Evolutionary conservation across 2,329 filamentous ascomycete species (phyloP).

Genomic region (Botryotinia calthae): DNA sequence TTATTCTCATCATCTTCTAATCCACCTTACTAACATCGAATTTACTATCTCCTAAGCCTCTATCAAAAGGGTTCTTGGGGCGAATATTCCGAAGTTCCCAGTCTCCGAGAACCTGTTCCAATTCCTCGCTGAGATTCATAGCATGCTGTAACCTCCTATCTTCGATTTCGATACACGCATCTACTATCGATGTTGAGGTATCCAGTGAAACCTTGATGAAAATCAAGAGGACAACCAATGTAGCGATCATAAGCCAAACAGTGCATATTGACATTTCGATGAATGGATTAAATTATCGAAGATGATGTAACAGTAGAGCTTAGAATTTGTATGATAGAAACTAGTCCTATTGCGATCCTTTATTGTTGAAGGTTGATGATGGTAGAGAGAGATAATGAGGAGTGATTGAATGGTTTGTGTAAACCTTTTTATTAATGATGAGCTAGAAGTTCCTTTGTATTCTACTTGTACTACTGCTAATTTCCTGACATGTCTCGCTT

Average conservation of each 20-base stretch:
- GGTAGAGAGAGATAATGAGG: not conserved
- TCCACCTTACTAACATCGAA: not conserved
- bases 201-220: not conserved
- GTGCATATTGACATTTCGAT: not conserved
- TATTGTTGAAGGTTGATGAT: not conserved
- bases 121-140: not conserved
- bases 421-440: not conserved
- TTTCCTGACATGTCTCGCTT: not conserved
- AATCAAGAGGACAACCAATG: no score
- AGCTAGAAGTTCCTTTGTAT: not conserved
- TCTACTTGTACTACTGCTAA: not conserved
- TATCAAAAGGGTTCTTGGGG: not conserved
- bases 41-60: not conserved
- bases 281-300: not conserved
- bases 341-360: not conserved
- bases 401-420: not conserved
- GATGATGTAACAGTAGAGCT: not conserved
- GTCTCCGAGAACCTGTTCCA: not conserved
- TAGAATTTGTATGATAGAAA: not conserved
- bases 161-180: not conserved
- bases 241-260: no score
- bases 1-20: no score
- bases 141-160: not conserved
- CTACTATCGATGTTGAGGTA: not conserved
- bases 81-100: not conserved